Evolutionary conservation across 2,329 filamentous ascomycete genomes (phyloP), one percentile per base, ranked within the genome.

Genomic region (Fusarium longipes): DNA sequence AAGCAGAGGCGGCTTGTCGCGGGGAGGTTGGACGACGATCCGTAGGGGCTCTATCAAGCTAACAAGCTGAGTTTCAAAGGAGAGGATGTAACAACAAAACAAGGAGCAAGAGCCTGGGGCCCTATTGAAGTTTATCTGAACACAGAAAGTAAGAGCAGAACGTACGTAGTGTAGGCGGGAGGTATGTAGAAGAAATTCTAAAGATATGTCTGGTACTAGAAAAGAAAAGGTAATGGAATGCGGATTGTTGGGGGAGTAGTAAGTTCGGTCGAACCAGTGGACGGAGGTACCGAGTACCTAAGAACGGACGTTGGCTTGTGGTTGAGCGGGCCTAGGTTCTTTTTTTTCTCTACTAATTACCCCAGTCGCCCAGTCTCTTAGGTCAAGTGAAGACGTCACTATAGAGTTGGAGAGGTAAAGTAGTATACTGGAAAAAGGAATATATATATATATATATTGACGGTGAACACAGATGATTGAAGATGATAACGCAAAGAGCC

Each of bases 331-430:
- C 45, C 57, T 57, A 47, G 49, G 43, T 25, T 55, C 27, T 50
- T 43, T 43, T 53, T 64, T 49, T 57, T 50, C 48, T 61, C 53
- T 51, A 58, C 61, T 48, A 52, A 50, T 51, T 30, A 47, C 44
- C 60, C 61, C 45, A 59, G 62, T 58, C 33, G 38, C 51, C 44
- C n/a, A 52, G 32, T 60, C 30, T 35, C 27, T 51, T 39, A 39
- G 47, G 60, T 51, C 61, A 69, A 51, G 65, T 54, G 61, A 68
- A 68, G 52, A 68, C 61, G 65, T 68, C 65, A 68, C 65, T 52
- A 62, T 40, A 30, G 20, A 48, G 20, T 61, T 56, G 49, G 40
- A 47, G 40, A 50, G 38, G 32, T 44, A 15, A 15, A 10, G 49
- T 35, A n/a, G 14, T 39, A 43, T 40, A 22, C 42, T 24, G 15